Evolutionary conservation across 2,329 filamentous ascomycete genomes (phyloP).

Genomic region (Thelonectria olida): DNA sequence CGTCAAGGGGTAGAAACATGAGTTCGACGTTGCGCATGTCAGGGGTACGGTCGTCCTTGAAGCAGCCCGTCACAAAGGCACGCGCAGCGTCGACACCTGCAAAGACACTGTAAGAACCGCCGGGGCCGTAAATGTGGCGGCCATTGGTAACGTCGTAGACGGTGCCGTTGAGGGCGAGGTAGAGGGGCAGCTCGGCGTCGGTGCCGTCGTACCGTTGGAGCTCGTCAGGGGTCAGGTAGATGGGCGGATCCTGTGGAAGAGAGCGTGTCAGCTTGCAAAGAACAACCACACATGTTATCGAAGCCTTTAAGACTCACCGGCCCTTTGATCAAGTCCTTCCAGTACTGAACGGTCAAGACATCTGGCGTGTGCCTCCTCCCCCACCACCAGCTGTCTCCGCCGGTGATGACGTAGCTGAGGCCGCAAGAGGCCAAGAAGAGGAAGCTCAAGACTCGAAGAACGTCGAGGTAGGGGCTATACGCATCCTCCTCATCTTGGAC

Average conservation of each 20-base stretch:
- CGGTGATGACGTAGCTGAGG: constrained; percentile 80
- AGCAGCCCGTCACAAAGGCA: constrained; percentile 93
- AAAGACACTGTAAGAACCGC: constrained; percentile 88
- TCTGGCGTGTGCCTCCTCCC: constrained; percentile 67
- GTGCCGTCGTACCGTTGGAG: constrained; percentile 81
- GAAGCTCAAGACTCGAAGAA: constrained; percentile 75
- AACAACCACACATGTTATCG: not conserved
- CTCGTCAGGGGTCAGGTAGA: constrained; percentile 78
- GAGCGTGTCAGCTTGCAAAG: not conserved
- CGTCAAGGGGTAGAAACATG: constrained; percentile 78
- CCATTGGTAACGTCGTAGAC: constrained; percentile 85
- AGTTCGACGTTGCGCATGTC: constrained; percentile 89
- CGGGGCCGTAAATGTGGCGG: constrained; percentile 78
- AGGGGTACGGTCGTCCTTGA: constrained; percentile 82
- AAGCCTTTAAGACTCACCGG: constrained; percentile 29
- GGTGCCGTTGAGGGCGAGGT: constrained; percentile 87
- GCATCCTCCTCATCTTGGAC: constrained; percentile 62
- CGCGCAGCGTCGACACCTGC: constrained; percentile 86
- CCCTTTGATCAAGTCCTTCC: constrained; percentile 55
- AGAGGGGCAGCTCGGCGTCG: constrained; percentile 79
- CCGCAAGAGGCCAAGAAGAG: constrained; percentile 72
- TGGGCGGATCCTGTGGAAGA: constrained; percentile 60
- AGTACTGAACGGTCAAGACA: constrained; percentile 66
- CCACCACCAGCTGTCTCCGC: constrained; percentile 76
- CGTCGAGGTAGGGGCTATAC: constrained; percentile 66